Conservation (phyloP, 768 basidiomycete species). For the Favolaschia claudopus region DNA sequence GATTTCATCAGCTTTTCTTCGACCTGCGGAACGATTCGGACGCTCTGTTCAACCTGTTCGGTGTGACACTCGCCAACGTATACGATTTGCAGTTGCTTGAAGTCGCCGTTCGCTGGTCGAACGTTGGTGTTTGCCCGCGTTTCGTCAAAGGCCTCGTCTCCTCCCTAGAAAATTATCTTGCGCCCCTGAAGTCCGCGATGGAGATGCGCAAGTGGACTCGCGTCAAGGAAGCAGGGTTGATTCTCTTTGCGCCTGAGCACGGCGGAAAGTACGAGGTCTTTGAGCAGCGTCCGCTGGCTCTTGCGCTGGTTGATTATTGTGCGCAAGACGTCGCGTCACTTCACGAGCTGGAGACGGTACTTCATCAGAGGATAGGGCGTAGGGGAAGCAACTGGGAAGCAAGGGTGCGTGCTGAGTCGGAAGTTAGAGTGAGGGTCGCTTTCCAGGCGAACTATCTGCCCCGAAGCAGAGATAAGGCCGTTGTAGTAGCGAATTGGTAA, state of each 20-base stretch:
- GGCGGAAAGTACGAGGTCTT: conserved; percentile 37
- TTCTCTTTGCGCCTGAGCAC: conserved; percentile 39
- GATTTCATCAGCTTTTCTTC: conserved; percentile 36
- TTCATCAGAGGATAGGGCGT: background rate
- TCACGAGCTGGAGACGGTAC: conserved; percentile 29
- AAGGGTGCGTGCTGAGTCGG: conserved; percentile 7
- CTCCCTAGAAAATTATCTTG: conserved; percentile 33
- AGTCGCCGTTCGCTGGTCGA: conserved; percentile 35
- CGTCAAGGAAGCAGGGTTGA: conserved; percentile 40
- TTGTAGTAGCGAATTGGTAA: conserved; percentile 20
- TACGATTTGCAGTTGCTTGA: conserved; percentile 45
- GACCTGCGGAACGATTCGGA: conserved; percentile 46
- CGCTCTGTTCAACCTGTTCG: conserved; percentile 39
- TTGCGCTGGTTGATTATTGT: conserved; percentile 33
- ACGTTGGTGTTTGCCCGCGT: conserved; percentile 17
- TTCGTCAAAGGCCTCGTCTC: conserved; percentile 35
- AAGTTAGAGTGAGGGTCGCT: conserved; percentile 10
- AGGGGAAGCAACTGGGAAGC: conserved; percentile 12
- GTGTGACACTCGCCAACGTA: conserved; percentile 35
- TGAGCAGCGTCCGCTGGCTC: conserved; percentile 35
- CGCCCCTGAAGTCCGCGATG: conserved; percentile 20
- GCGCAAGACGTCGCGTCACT: conserved; percentile 40
- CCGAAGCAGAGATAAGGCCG: conserved; percentile 11
- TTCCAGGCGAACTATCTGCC: conserved; percentile 4
- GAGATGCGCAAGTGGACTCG: conserved; percentile 31